phyloP scores from a whole-genome alignment of 2,329 filamentous ascomycete species.

The Orbilia blumenaviensis region DNA sequence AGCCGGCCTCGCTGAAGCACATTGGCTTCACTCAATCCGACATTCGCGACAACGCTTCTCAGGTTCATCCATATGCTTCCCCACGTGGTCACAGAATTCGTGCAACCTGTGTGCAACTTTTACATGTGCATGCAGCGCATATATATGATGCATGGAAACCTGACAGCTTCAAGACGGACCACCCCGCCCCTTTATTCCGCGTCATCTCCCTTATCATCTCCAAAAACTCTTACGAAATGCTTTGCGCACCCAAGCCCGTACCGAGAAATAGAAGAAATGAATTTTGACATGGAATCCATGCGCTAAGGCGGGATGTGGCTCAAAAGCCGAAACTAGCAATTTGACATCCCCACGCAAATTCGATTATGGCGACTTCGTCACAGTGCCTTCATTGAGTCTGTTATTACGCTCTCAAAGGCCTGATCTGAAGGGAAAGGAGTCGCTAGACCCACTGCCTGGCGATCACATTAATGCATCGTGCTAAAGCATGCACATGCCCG shows the following conservation, averaged over 20 bases:
- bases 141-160: no score
- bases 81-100: background rate
- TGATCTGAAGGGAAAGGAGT: conserved; percentile 8
- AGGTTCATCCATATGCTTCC: background rate
- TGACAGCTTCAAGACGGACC: conserved; percentile 1
- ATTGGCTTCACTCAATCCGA: background rate
- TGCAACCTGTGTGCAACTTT: conserved; percentile 2
- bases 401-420: background rate
- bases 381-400: background rate
- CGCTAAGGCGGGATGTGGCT: conserved; percentile 14
- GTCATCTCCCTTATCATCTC: conserved; percentile 16
- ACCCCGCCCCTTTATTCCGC: conserved; percentile 17
- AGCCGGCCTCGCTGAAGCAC: background rate
- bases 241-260: background rate
- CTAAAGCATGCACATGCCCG: background rate
- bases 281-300: conserved; percentile 22
- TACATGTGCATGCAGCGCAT: no score
- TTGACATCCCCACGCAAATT: conserved; percentile 12
- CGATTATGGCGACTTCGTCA: conserved; percentile 14
- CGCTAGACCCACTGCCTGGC: conserved; percentile 16
- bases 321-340: conserved; percentile 28
- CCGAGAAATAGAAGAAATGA: conserved; percentile 16
- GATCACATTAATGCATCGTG: conserved; percentile 27
- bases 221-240: conserved; percentile 17
- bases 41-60: conserved; percentile 4